Conservation (phyloP, 2,329 filamentous ascomycete genomes). For the Cryphonectria naterciae region DNA sequence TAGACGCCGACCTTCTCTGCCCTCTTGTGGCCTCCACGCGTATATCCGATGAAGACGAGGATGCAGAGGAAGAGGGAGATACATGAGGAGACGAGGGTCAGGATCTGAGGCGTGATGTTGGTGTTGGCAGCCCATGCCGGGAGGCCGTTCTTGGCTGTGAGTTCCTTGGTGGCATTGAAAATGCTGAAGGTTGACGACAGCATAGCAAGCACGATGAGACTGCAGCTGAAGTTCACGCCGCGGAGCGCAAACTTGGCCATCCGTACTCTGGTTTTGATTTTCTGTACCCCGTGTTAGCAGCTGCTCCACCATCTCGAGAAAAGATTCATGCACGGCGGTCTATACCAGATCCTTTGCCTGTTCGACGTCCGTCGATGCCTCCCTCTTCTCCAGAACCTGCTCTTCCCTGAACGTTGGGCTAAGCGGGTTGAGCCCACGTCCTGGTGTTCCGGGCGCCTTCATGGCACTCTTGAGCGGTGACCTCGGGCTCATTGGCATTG, state of each 20-base stretch:
- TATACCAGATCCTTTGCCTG: conserved; percentile 87
- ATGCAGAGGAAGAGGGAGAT: conserved; percentile 81
- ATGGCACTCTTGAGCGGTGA: conserved; percentile 89
- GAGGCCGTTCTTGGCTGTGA: conserved; percentile 78
- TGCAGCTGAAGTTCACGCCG: conserved; percentile 95
- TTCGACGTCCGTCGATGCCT: conserved; percentile 79
- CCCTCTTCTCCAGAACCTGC: conserved; percentile 81
- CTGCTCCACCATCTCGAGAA: neutral
- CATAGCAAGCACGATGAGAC: conserved; percentile 90
- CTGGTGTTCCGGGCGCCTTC: conserved; percentile 83
- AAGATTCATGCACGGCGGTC: conserved; percentile 31
- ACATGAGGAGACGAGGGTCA: conserved; percentile 77
- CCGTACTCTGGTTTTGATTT: conserved; percentile 87
- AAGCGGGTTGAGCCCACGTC: conserved; percentile 74
- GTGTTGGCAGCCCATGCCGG: conserved; percentile 84
- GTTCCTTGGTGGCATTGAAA: conserved; percentile 82
- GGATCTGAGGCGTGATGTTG: conserved; percentile 85
- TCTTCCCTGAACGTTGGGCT: conserved; percentile 94
- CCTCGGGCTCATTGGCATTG: conserved; percentile 69
- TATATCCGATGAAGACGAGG: conserved; percentile 82
- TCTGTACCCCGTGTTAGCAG: conserved; percentile 57
- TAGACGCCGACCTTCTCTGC: conserved; percentile 94
- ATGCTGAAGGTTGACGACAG: conserved; percentile 85
- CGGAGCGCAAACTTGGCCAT: conserved; percentile 95
- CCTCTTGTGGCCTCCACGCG: conserved; percentile 80